These are phyloP conservation scores for Penicillium sp. DNA, from an alignment of 2,329 filamentous ascomycete species.

Conservation along the genomic window DNA sequence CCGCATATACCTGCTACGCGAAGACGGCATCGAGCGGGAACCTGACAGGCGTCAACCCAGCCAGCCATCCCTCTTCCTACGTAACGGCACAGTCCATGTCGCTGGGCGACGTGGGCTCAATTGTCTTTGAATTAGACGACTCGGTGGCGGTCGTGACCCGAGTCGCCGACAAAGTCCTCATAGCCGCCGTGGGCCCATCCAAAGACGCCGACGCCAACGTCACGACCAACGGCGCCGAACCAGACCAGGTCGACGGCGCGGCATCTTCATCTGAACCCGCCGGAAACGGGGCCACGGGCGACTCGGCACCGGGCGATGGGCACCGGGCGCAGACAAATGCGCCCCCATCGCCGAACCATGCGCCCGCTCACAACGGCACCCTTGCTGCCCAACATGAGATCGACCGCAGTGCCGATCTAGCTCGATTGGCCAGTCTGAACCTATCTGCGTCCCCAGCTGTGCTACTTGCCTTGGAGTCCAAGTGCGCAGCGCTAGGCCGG, in stretches of 20 bases:
- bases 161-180: constrained; percentile 40
- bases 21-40: constrained; percentile 39
- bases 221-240: constrained; percentile 8
- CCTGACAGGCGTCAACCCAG: constrained; percentile 40
- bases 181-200: constrained; percentile 39
- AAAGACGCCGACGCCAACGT: constrained; percentile 19
- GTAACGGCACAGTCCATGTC: constrained; percentile 40
- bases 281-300: constrained; percentile 9
- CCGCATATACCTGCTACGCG: constrained; percentile 41
- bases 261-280: neutral
- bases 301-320: constrained; percentile 12
- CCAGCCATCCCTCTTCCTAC: constrained; percentile 41
- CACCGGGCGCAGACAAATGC: constrained; percentile 9
- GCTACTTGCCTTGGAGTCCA: constrained; percentile 39
- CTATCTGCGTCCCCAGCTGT: constrained; percentile 36
- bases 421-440: constrained; percentile 37
- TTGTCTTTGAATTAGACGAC: constrained; percentile 41
- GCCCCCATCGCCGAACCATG: constrained; percentile 9
- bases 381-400: constrained; percentile 37
- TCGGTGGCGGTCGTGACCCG: constrained; percentile 39
- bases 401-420: constrained; percentile 37
- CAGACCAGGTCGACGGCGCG: constrained; percentile 7
- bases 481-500: constrained; percentile 38
- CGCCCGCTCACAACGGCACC: constrained; percentile 19
- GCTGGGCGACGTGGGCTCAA: constrained; percentile 41